These are phyloP conservation scores for Ophiorrhiza pumila DNA, from an alignment of 257 asterid genomes.

Conservation along the genomic window DNA sequence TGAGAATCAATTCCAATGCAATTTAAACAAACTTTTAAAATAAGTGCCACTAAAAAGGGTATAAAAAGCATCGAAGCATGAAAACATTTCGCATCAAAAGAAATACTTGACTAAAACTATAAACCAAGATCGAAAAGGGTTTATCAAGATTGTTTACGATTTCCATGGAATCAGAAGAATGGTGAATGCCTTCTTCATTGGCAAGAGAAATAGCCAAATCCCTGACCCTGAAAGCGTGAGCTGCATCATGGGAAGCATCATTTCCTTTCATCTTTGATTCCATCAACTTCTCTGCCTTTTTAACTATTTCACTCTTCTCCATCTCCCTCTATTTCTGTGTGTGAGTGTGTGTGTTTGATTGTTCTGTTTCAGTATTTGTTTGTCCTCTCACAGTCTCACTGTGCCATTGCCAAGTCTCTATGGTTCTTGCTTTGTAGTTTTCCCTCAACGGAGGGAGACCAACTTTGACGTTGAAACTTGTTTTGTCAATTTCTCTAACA, in stretches of 20 bases:
- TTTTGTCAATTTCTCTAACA: no score
- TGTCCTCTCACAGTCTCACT: no score
- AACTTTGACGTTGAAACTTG: no score
- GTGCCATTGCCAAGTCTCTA: no score
- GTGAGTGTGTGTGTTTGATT: no score
- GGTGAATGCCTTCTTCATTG: slow-evolving; percentile 54
- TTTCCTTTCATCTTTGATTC: slow-evolving; percentile 70
- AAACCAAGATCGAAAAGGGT: not conserved
- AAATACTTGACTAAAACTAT: no score
- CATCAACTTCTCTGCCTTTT: slow-evolving; percentile 71
- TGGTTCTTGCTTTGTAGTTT: no score
- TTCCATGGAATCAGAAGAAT: slow-evolving; percentile 56
- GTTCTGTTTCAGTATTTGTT: no score
- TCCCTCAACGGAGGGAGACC: no score
- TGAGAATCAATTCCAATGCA: not conserved
- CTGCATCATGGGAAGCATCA: slow-evolving; percentile 94
- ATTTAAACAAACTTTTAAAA: not conserved
- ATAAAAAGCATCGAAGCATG: not conserved
- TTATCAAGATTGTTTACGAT: slow-evolving; percentile 29
- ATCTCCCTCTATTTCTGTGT: slow-evolving; percentile 17
- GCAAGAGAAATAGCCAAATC: slow-evolving; percentile 91
- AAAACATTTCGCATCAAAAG: not conserved
- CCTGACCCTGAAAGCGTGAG: slow-evolving; percentile 89
- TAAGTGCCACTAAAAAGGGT: not conserved
- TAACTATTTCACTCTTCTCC: slow-evolving; percentile 47